Base-by-base conservation (phyloP, 202 grass and related monocot genomes). In the Panicum hallii region DNA sequence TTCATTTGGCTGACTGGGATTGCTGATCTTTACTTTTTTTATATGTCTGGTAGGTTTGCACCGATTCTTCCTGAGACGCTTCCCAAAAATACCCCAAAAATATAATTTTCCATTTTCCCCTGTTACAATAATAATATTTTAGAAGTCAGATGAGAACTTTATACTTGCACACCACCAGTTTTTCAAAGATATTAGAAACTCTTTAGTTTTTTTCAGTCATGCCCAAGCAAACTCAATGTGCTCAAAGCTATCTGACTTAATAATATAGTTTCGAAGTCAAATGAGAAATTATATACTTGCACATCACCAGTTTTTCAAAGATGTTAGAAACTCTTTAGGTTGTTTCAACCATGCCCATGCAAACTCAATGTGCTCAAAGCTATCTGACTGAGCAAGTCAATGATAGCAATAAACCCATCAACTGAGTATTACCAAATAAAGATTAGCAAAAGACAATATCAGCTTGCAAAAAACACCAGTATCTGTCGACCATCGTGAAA, bases 31-130 rank as follows among this genome's bases (percentile, higher is more conserved):
- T 23, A 48, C 22, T 62, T 75, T 77, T 78, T 52, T 55, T 64
- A 77, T 67, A 77, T 75, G 62, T 78, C 11, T 80, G 19, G n/a
- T 54, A 48, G 30, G 42, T 64, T 41, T 50, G 62, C 26, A 22
- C 41, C 66, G 36, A 45, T 84, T 75, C 54, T 92, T 87, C 82
- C 84, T 84, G n/a, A 46, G 47, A 70, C 4, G 26, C 62, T 71
- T 91, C 70, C 72, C 78, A 71, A 97, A 93, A 81, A 91, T 26
- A 86, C 95, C 95, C 89, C 92, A 97, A 45, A 97, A 82, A 77
- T 85, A 97, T 26, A 71, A 68, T 34, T 94, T 30, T 16, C 67
- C 95, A 23, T 86, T 67, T 75, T 89, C 87, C 11, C 23, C 95
- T 97, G 86, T 89, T 85, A 78, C 30, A 75, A 17, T 42, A 71